Base-by-base conservation (phyloP, 2,329 filamentous ascomycete species). In the Beauveria scarabaeidicola region DNA sequence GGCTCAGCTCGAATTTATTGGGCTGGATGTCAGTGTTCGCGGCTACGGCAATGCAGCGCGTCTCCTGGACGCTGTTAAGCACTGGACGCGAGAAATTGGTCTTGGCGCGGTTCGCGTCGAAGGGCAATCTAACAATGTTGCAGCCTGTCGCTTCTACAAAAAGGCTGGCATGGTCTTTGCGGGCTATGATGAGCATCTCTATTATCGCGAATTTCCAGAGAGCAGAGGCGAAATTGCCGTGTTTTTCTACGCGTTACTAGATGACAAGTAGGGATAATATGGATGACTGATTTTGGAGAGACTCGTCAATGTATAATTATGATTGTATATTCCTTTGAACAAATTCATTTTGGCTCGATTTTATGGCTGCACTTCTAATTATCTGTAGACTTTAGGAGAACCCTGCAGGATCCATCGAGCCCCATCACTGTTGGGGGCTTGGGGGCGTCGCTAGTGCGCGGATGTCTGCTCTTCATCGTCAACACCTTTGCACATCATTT, bases 141-240 rank as follows among this genome's bases (percentile, higher is more conserved):
- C 60, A 2, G 63, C 63, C 7, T 65, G 61, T 17, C 46, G 50
- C 3, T 64, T 65, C 44, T 65, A 64, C 21, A 64, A 62, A 43
- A 61, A 58, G 9, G 59, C 43, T 2, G 63, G 63, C n/a, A 52
- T 65, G 29, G 46, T 52, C 19, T 65, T 65, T 61, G 63, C 58
- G 1, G 63, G 63, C 2, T 64, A 65, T 9, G 63, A 65, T 48
- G 61, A 65, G 46, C 60, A 60, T 46, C n/a, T 65, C 5, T 65
- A 64, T 47, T 65, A 64, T 47, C 52, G 25, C 23, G 61, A 57
- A 1, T 62, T 64, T 19, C 40, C 60, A 0, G 55, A 60, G 23
- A 58, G 60, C 29, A 52, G 48, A 29, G 29, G 53, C 19, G 63
- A 65, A 15, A 60, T 51, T 19, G 63, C 63, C 2, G 57, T 65